Conservation (phyloP, 345 rosid genomes). For the Eutrema japonicum region DNA sequence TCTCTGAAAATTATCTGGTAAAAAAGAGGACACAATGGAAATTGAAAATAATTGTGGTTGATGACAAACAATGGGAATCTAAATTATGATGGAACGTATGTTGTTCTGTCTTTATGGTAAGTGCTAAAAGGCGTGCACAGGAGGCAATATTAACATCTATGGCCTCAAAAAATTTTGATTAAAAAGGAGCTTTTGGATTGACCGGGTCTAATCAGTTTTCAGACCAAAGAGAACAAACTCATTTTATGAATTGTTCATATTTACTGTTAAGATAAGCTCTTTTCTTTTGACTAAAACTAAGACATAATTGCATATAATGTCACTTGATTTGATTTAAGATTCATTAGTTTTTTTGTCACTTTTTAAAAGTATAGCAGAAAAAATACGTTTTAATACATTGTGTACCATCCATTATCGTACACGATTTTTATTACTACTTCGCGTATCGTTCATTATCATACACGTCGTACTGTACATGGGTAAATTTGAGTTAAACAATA, state of each 20-base stretch:
- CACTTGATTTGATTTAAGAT: too few species aligned
- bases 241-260: conserved; percentile 13
- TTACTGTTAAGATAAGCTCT: conserved; percentile 8
- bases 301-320: too few species aligned
- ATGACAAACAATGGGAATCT: conserved; percentile 38
- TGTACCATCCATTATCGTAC: too few species aligned
- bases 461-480: too few species aligned
- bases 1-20: conserved; percentile 31
- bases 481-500: too few species aligned
- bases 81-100: conserved; percentile 35
- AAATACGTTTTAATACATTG: too few species aligned
- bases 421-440: too few species aligned
- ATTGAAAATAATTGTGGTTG: conserved; percentile 34
- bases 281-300: background rate
- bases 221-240: conserved; percentile 32
- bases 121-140: conserved; percentile 42
- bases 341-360: too few species aligned
- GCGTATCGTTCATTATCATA: too few species aligned
- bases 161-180: background rate
- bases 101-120: conserved; percentile 33
- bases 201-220: conserved; percentile 40
- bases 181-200: conserved; percentile 42
- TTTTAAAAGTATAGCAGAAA: too few species aligned
- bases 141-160: conserved; percentile 28
- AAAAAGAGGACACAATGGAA: conserved; percentile 16